Conservation (phyloP, 2,329 filamentous ascomycete genomes). For the Ambrosiella cleistominuta region DNA sequence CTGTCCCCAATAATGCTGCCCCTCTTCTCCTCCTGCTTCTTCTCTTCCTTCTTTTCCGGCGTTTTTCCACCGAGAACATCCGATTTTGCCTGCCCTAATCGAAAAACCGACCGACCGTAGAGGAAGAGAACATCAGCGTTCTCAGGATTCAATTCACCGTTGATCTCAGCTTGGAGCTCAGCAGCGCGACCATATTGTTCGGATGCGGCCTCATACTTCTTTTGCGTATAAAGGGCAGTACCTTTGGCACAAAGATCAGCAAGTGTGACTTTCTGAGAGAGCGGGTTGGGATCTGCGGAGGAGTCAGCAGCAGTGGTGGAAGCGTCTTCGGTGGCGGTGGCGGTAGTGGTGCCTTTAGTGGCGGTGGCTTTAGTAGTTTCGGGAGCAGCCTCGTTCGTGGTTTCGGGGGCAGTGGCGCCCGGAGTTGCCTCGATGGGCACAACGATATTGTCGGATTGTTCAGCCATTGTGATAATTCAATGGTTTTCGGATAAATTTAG, state of each 20-base stretch:
- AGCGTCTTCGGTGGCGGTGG: not conserved
- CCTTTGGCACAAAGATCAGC: slow-evolving; percentile 66
- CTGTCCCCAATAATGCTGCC: slow-evolving; percentile 26
- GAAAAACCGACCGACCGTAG: slow-evolving; percentile 86
- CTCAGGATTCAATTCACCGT: slow-evolving; percentile 76
- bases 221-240: slow-evolving; percentile 70
- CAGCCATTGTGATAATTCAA: slow-evolving; percentile 1
- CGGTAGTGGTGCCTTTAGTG: not conserved
- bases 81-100: slow-evolving; percentile 83
- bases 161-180: slow-evolving; percentile 75
- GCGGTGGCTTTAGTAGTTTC: not conserved
- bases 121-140: slow-evolving; percentile 91
- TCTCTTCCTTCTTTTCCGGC: slow-evolving; percentile 30
- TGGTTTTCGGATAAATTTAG: not conserved
- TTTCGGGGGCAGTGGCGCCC: not conserved
- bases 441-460: slow-evolving; percentile 6
- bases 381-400: not conserved
- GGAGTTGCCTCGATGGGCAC: slow-evolving; percentile 1
- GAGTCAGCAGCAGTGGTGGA: not conserved
- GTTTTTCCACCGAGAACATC: slow-evolving; percentile 81
- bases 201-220: slow-evolving; percentile 70
- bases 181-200: slow-evolving; percentile 80
- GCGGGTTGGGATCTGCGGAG: slow-evolving; percentile 12
- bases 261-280: slow-evolving; percentile 32
- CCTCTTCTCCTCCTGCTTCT: slow-evolving; percentile 18